Evolutionary conservation across 1,284 basidiomycete species (phyloP), one percentile per base, ranked within the genome.

Genomic region (Heterobasidion occidentale): DNA sequence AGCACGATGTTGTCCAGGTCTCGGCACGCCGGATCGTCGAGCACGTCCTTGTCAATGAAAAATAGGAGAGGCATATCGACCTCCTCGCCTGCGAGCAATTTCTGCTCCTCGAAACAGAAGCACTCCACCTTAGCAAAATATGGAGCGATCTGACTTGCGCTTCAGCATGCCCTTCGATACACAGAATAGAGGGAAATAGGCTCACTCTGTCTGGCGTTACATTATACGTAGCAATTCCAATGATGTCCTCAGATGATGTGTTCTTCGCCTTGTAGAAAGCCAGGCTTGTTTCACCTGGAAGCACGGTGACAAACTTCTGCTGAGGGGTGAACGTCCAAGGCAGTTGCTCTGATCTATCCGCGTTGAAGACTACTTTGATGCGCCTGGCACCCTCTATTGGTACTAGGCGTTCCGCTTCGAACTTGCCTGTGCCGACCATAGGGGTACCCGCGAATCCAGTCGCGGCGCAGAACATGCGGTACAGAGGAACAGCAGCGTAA

Each of bases 71-170:
- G 97, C 80, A 99, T 90, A 72, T 99, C 97, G 17, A 99, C 92
- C 71, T 98, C 95, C 73, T 99, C 97, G 20, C 90, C 89, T 0
- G 96, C 95, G 20, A 98, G 76, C 17, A 99, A 81, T 65, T 89
- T 92, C 72, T 99, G 97, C 70, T 99, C 97, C 71, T 99, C 97
- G 64, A 99, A 99, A 73, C 97, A 99, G 77, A 99, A 99, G 65
- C 97, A 99, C 71, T 99, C 97, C 8, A 99, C 94, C 75, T 99
- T 99, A 57, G 95, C 93, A 69, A 99, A 99, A 71, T 98, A 99
- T 0, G 96, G 94, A 7, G 97, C 97, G 63, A 98, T 84, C 93
- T 98, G 67, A 1, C 50, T 55, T 49, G 36, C 33, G 36, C 19
- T 11, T 56, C n/a, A 53, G 7, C 15, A n/a, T 15, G 50, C 14